Evolutionary conservation across 2,329 filamentous ascomycete genomes (phyloP).

Genomic region (Neofusicoccum laricinum): DNA sequence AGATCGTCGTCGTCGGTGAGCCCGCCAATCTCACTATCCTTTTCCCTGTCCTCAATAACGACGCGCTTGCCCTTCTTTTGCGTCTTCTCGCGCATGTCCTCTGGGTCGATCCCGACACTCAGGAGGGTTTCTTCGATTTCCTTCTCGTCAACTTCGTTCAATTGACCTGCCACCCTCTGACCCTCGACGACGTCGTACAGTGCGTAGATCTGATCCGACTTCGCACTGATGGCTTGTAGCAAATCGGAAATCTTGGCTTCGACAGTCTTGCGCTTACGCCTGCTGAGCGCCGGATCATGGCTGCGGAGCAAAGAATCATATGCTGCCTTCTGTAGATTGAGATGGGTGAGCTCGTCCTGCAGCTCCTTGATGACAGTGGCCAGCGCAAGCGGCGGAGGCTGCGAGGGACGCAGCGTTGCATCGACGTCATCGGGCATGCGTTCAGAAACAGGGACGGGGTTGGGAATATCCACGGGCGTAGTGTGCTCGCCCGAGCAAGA

Average conservation of each 20-base stretch:
- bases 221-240: conserved; percentile 64
- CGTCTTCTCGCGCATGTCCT: conserved; percentile 26
- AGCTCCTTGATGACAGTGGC: conserved; percentile 80
- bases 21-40: conserved; percentile 28
- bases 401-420: conserved; percentile 58
- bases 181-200: conserved; percentile 82
- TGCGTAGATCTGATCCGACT: conserved; percentile 76
- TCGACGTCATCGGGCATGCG: conserved; percentile 55
- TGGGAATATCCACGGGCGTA: conserved; percentile 38
- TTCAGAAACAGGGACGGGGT: conserved; percentile 50
- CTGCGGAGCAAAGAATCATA: conserved; percentile 51
- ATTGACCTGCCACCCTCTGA: conserved; percentile 64
- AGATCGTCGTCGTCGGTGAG: conserved; percentile 33
- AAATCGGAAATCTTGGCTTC: conserved; percentile 61
- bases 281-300: conserved; percentile 55
- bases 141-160: conserved; percentile 58
- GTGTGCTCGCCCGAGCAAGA: conserved; percentile 27
- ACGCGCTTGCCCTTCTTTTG: conserved; percentile 32
- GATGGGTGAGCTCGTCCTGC: conserved; percentile 73
- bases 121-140: conserved; percentile 43
- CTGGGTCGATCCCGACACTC: conserved; percentile 40
- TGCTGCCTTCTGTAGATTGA: conserved; percentile 66
- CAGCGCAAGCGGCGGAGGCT: conserved; percentile 69
- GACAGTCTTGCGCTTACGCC: conserved; percentile 61
- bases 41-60: conserved; percentile 34